Base-by-base conservation (phyloP, 83 land plant species). In the Isoetes engelmannii region DNA sequence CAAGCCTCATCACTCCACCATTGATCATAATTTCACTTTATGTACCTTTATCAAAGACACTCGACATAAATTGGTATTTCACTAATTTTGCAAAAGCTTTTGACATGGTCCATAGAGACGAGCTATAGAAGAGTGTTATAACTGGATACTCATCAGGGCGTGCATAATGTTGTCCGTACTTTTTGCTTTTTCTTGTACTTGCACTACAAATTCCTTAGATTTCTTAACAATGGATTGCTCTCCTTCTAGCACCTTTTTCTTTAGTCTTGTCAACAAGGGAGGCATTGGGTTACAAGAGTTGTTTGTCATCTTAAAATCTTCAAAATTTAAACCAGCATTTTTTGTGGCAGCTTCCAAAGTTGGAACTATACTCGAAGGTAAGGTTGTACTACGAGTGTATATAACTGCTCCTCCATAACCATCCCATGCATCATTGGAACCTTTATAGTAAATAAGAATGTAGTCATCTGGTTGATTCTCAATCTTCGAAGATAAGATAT, bases 381-480 rank as follows among this genome's bases (percentile, higher is more conserved):
- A 37, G 18, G 10, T 18, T 59, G 62, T 8, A 59, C 18, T 12
- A 20, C 62, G 62, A 12, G 62, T 18, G 19, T 59, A 59, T 12
- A 59, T 42, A 12, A 59, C 4, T 8, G 62, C 62, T 7, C 62
- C 62, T 12, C 1, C 62, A 3, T 12, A 59, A 7, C 62, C 62
- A 10, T 59, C 62, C 62, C 62, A 59, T 18, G 62, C 4, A 59
- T 59, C 62, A 37, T 59, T 59, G 18, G 62, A 59, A 1, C 62
- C 62, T 9, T 12, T 59, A 18, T 59, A 59, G 19, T 59, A 59
- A 20, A 59, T 42, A 18, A 59, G 28, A 12, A 59, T 18, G 62
- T 59, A 59, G 62, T 59, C 62, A 37, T 59, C 62, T 42, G 62
- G 4, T 59, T 59, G 62, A 20, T 59, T 4, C 28, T 59, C 28